These are phyloP conservation scores for Termitomyces sp. DNA, from an alignment of 768 basidiomycete genomes.

Conservation along the genomic window DNA sequence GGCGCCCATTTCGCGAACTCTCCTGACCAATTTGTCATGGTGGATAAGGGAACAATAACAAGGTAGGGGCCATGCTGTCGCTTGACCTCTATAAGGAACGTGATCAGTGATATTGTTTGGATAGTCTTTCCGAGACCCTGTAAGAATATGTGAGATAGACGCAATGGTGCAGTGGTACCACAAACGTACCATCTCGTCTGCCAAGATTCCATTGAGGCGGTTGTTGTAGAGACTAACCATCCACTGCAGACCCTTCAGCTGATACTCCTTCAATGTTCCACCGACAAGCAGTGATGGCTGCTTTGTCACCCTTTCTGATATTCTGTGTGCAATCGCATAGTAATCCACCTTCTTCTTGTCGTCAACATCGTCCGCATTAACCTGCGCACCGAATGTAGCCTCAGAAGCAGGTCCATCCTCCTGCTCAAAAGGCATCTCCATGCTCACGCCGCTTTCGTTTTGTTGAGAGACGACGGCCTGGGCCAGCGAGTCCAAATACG, in stretches of 20 bases:
- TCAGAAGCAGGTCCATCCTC: slow-evolving; percentile 79
- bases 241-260: slow-evolving; percentile 94
- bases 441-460: slow-evolving; percentile 52
- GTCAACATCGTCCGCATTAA: slow-evolving; percentile 52
- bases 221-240: slow-evolving; percentile 99
- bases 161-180: not conserved
- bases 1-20: slow-evolving; percentile 99
- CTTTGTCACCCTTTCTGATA: slow-evolving; percentile 75
- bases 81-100: slow-evolving; percentile 91
- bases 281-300: slow-evolving; percentile 77
- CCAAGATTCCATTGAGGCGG: slow-evolving; percentile 89
- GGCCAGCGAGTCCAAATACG: slow-evolving; percentile 91
- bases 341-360: slow-evolving; percentile 85
- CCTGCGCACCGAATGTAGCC: slow-evolving; percentile 85
- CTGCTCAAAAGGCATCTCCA: slow-evolving; percentile 42
- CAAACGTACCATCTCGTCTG: slow-evolving; percentile 80
- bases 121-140: slow-evolving; percentile 95
- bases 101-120: slow-evolving; percentile 90
- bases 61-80: slow-evolving; percentile 91
- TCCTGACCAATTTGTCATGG: slow-evolving; percentile 95
- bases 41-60: slow-evolving; percentile 92
- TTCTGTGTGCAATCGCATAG: slow-evolving; percentile 91
- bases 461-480: slow-evolving; percentile 94
- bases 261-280: slow-evolving; percentile 91
- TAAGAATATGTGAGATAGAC: slow-evolving; percentile 7